Base-by-base conservation (phyloP, 2,329 filamentous ascomycete species). In the Fusarium domesticum region DNA sequence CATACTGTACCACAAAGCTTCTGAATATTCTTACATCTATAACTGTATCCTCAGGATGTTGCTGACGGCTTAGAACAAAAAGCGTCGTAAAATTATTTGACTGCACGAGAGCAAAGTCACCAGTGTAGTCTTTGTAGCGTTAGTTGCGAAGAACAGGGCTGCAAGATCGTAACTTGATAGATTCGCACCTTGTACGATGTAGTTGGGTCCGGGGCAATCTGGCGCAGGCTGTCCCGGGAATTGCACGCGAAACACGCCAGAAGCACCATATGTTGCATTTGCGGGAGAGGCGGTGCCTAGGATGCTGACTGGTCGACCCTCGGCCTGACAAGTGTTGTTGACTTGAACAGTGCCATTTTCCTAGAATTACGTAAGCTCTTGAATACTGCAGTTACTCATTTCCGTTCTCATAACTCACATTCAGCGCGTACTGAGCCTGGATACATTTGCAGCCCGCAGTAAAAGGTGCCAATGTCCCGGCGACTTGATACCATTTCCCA, bases 401-500 rank as follows among this genome's bases (percentile, higher is more conserved):
- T 20, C 10, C 10, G 15, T 17, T 17, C n/a, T n/a, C n/a, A n/a
- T 33, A 4, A 39, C 61, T 43, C 18, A 63, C 62, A n/a, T 64
- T 64, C 7, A 65, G 47, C 8, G 51, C 53, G 37, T 65, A 65
- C 36, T 64, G 53, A 14, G 63, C 63, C 39, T 48, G 58, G 35
- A 60, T 63, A 54, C 63, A 64, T 43, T 64, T 64, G 61, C 63
- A 65, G 19, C 48, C 49, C 5, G 55, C 54, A 11, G 57, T 64
- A 43, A 60, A 65, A 1, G 60, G 62, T 5, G 61, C 59, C 5
- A 59, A 35, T 19, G 61, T 64, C 23, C 63, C 63, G 11, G 63
- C 63, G 16, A 65, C 60, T 50, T 65, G 61, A 38, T 64, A 64
- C 63, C 62, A 64, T 35, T 61, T 59, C 11, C 63, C 62, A 17